A percentile compares a stretch with the other conserved stretches of the same genome.
phyloP scores from a whole-genome alignment of 345 rosid species.

The Linum trigynum region DNA sequence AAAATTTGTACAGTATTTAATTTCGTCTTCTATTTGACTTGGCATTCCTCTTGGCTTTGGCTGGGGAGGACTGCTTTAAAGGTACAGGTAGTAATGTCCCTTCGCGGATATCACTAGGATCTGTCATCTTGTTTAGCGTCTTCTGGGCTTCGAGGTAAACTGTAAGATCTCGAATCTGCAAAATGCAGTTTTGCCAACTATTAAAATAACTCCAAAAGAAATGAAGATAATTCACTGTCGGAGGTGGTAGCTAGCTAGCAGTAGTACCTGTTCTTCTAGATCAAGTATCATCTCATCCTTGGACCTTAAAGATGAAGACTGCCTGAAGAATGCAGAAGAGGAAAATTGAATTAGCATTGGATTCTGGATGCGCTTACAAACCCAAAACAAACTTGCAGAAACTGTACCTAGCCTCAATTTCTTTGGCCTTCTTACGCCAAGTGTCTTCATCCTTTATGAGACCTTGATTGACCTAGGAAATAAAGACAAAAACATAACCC shows the following conservation, averaged over 20 bases:
- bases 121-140: conserved; percentile 45
- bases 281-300: conserved; percentile 60
- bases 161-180: conserved; percentile 72
- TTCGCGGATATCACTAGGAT: conserved; percentile 44
- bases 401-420: conserved; percentile 67
- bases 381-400: conserved; percentile 7
- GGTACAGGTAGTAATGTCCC: conserved; percentile 67
- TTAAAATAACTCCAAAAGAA: background rate
- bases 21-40: conserved; percentile 43
- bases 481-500: background rate
- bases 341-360: background rate
- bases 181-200: conserved; percentile 3
- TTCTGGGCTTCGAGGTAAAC: conserved; percentile 71
- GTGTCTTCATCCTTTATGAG: conserved; percentile 67
- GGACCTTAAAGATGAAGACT: conserved; percentile 24
- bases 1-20: conserved; percentile 5
- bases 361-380: background rate
- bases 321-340: conserved; percentile 31
- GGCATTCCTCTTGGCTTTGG: conserved; percentile 33
- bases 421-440: conserved; percentile 55
- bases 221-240: background rate
- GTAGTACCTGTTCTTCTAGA: conserved; percentile 71
- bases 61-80: conserved; percentile 34
- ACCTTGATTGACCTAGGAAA: conserved; percentile 44
- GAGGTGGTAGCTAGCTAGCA: background rate